phyloP scores from a whole-genome alignment of 2,329 filamentous ascomycete species.

The Xylaria sp. region DNA sequence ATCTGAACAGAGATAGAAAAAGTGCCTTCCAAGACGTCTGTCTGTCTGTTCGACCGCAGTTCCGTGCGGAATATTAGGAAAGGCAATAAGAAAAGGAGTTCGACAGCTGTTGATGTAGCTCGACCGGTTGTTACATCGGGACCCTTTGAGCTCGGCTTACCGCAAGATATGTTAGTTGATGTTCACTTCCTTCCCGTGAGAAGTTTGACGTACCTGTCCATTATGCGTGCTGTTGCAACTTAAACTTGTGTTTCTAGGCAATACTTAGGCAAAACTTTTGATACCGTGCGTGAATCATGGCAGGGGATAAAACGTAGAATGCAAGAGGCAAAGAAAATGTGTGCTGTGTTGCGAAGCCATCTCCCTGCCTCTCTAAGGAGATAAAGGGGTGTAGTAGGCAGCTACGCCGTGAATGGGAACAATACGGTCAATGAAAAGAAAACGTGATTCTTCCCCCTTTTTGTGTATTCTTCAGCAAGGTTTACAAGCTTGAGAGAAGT shows the following conservation, averaged over 20 bases:
- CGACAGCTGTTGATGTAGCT: neutral
- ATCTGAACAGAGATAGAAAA: neutral
- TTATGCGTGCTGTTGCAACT: neutral
- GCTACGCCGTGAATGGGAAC: neutral
- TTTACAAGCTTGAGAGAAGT: no score
- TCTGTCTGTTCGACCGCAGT: neutral
- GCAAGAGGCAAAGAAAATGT: neutral
- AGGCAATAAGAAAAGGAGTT: neutral
- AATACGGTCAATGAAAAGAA: neutral
- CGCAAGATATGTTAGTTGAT: neutral
- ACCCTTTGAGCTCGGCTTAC: neutral
- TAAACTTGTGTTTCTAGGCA: neutral
- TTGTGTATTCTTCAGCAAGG: neutral
- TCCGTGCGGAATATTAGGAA: neutral
- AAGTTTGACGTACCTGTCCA: neutral
- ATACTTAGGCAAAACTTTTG: neutral
- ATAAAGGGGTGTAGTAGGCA: neutral
- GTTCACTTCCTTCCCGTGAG: neutral
- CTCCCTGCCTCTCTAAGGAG: neutral
- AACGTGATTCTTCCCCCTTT: neutral
- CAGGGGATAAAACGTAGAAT: neutral
- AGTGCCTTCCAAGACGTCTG: no score
- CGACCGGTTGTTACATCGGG: neutral
- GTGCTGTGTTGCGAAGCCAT: no score
- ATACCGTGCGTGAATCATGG: neutral